Evolutionary conservation across 176 grass and related monocot genomes (phyloP).

Genomic region (Oryza glaberrima): DNA sequence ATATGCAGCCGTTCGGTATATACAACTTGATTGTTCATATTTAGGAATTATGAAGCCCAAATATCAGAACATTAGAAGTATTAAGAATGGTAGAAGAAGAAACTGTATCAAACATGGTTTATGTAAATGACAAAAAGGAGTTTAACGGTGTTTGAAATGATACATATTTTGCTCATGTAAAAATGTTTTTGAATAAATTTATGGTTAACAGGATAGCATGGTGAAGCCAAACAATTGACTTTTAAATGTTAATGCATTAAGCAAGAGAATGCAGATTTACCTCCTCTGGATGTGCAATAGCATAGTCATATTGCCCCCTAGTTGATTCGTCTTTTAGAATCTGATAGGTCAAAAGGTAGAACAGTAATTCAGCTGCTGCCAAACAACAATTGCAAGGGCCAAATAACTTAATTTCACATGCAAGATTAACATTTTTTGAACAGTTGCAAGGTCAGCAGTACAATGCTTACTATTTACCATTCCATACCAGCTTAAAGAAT

Average conservation of each 20-base stretch:
- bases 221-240: not conserved
- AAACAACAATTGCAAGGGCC: constrained; percentile 6
- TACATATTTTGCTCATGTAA: not conserved
- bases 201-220: not conserved
- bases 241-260: not conserved
- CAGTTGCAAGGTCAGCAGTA: not conserved
- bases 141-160: not conserved
- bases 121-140: constrained; percentile 5
- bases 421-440: not conserved
- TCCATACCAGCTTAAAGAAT: not conserved
- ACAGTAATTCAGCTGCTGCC: constrained; percentile 16
- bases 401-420: constrained; percentile 13
- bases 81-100: not conserved
- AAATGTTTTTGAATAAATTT: constrained; percentile 23
- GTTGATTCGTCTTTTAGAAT: constrained; percentile 94
- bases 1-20: too few species aligned
- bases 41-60: not conserved
- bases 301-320: constrained; percentile 92
- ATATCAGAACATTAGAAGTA: not conserved
- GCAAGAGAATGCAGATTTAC: constrained; percentile 42
- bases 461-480: not conserved
- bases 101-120: not conserved
- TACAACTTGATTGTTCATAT: not conserved
- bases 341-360: constrained; percentile 48
- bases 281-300: constrained; percentile 98